Conservation (phyloP, 352 stramenopile genomes). For the Phytophthora sojae region DNA sequence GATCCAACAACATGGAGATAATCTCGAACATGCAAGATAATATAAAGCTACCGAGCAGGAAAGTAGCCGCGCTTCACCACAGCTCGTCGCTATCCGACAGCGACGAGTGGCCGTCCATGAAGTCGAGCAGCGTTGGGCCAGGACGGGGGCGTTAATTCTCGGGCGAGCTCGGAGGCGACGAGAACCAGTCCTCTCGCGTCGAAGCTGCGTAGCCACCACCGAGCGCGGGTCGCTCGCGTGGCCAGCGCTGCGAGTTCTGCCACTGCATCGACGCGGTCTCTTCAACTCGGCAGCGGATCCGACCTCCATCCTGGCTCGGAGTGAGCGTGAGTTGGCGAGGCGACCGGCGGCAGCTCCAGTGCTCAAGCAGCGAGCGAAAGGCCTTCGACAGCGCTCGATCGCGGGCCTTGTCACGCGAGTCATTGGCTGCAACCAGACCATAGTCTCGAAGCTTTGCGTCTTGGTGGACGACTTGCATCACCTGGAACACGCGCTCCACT, state of each 20-base stretch:
- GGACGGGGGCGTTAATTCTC: neutral
- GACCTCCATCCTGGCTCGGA: constrained; percentile 12
- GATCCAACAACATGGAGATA: neutral
- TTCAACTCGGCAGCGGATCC: constrained; percentile 29
- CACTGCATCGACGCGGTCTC: constrained; percentile 8
- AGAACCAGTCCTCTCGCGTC: neutral
- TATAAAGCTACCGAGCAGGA: neutral
- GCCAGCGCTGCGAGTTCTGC: neutral
- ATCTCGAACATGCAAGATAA: neutral
- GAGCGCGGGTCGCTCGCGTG: constrained; percentile 7
- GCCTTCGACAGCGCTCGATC: constrained; percentile 29
- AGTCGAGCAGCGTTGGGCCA: constrained; percentile 14
- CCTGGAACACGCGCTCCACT: constrained; percentile 34
- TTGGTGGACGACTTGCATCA: constrained; percentile 29
- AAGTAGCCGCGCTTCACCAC: neutral
- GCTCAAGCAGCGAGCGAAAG: constrained; percentile 32
- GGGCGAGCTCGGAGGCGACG: constrained; percentile 16
- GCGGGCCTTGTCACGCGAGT: constrained; percentile 20
- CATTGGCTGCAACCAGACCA: neutral
- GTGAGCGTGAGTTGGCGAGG: constrained; percentile 26
- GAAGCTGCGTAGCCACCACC: neutral
- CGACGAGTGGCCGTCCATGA: neutral
- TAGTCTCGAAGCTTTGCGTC: constrained; percentile 1
- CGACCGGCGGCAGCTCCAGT: constrained; percentile 31
- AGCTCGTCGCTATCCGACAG: neutral